Percentiles rank a stretch among this genome's conserved stretches.
These are phyloP conservation scores for Fusarium annulatum DNA, from an alignment of 2,329 filamentous ascomycete genomes.

Conservation along the genomic window DNA sequence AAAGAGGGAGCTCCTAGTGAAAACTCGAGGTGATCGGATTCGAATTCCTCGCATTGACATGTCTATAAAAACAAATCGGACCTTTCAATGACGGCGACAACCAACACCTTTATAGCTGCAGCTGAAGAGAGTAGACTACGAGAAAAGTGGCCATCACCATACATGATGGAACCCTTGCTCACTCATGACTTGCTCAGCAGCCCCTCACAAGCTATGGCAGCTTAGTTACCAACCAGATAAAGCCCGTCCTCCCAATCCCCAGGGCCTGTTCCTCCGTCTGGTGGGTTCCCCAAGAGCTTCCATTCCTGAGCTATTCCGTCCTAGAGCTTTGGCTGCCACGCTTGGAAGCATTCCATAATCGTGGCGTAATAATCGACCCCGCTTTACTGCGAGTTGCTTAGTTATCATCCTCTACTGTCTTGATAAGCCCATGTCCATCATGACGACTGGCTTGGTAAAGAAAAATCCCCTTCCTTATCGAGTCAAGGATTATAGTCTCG, in stretches of 20 bases:
- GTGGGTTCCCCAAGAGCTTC: constrained; percentile 20
- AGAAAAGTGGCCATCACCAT: constrained; percentile 28
- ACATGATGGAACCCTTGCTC: constrained; percentile 22
- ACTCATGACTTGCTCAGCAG: constrained; percentile 43
- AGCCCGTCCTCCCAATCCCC: constrained; percentile 6
- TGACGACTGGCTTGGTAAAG: constrained; percentile 28
- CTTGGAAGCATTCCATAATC: constrained; percentile 40
- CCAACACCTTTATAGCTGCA: constrained; percentile 38
- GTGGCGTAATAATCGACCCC: constrained; percentile 43
- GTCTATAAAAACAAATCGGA: constrained; percentile 14
- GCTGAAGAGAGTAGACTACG: background rate
- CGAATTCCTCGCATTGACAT: constrained; percentile 38
- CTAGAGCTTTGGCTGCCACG: constrained; percentile 4
- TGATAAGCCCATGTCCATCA: constrained; percentile 36
- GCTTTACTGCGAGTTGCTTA: constrained; percentile 39
- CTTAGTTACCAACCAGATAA: constrained; percentile 16
- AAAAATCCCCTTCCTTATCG: background rate
- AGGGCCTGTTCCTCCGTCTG: background rate
- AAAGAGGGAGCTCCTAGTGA: constrained; percentile 10
- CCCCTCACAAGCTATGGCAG: constrained; percentile 26
- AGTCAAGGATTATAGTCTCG: background rate
- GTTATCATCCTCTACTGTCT: constrained; percentile 25
- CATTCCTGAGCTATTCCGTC: constrained; percentile 14
- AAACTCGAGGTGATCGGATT: constrained; percentile 31
- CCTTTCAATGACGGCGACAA: constrained; percentile 32